Conservation (phyloP, 1,139 yeast species). For the Sugiyamaella castrensis region DNA sequence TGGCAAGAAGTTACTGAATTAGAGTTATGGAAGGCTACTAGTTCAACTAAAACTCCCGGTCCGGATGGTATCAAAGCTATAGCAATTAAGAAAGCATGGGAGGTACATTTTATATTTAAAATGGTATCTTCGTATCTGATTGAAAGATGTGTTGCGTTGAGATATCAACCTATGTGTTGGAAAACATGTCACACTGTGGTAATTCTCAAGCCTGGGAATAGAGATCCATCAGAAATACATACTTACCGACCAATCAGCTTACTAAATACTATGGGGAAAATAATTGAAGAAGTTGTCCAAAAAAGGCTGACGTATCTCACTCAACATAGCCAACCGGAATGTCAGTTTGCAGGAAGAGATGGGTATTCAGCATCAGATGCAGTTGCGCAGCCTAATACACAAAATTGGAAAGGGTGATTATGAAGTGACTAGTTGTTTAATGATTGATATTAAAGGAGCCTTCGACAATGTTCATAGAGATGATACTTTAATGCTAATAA, state of each 20-base stretch:
- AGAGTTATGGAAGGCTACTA: too few species aligned
- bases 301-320: neutral
- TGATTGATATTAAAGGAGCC: neutral
- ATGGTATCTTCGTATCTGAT: too few species aligned
- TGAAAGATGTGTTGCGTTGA: too few species aligned
- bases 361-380: constrained; percentile 20
- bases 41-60: constrained; percentile 3
- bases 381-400: constrained; percentile 7
- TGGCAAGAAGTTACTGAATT: too few species aligned
- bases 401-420: too few species aligned
- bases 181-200: neutral
- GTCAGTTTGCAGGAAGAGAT: constrained; percentile 17
- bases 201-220: neutral
- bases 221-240: neutral
- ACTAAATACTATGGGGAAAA: neutral
- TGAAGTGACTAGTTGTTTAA: too few species aligned
- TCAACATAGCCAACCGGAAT: too few species aligned
- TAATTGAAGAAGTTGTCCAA: neutral
- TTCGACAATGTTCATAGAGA: constrained; percentile 4
- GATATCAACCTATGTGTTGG: too few species aligned
- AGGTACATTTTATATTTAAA: neutral
- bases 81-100: neutral
- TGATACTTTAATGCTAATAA: neutral
- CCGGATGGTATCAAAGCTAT: neutral
- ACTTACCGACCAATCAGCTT: too few species aligned